A percentile compares a stretch with the other conserved stretches of the same genome.
phyloP scores from a whole-genome alignment of 1,284 basidiomycete species.

The Phellinidium pouzarii region DNA sequence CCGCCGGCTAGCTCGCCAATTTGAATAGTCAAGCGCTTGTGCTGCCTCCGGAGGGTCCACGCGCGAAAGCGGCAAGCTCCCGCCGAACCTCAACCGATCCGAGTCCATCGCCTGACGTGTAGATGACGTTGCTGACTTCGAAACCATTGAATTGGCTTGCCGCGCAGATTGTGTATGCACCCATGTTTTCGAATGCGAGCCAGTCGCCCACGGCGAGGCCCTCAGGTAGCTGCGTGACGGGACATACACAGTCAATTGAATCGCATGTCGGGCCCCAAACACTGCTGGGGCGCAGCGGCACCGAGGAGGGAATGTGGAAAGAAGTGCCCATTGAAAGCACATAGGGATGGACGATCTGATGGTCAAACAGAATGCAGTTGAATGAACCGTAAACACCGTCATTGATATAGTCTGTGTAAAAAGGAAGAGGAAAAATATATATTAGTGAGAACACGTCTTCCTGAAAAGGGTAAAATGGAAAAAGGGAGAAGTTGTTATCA shows the following conservation, averaged over 20 bases:
- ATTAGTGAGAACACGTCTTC: slow-evolving; percentile 20
- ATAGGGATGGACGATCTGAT: slow-evolving; percentile 81
- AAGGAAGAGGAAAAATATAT: slow-evolving; percentile 18
- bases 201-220: slow-evolving; percentile 81
- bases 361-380: slow-evolving; percentile 95
- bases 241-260: slow-evolving; percentile 79
- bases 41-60: not conserved
- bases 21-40: not conserved
- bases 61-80: slow-evolving; percentile 3
- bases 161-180: slow-evolving; percentile 89
- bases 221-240: slow-evolving; percentile 52
- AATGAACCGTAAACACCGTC: slow-evolving; percentile 98
- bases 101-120: slow-evolving; percentile 46
- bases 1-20: no score
- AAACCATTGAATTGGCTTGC: slow-evolving; percentile 88
- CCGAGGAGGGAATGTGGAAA: slow-evolving; percentile 44
- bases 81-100: slow-evolving; percentile 29
- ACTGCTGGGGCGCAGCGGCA: slow-evolving; percentile 43
- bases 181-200: slow-evolving; percentile 90
- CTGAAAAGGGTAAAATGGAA: slow-evolving; percentile 15
- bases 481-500: slow-evolving; percentile 2
- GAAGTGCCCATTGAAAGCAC: slow-evolving; percentile 59
- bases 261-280: slow-evolving; percentile 84
- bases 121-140: slow-evolving; percentile 56
- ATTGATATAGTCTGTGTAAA: slow-evolving; percentile 83